Base-by-base conservation (phyloP, 2,329 filamentous ascomycete species). In the Alternaria novae-zelandiae region DNA sequence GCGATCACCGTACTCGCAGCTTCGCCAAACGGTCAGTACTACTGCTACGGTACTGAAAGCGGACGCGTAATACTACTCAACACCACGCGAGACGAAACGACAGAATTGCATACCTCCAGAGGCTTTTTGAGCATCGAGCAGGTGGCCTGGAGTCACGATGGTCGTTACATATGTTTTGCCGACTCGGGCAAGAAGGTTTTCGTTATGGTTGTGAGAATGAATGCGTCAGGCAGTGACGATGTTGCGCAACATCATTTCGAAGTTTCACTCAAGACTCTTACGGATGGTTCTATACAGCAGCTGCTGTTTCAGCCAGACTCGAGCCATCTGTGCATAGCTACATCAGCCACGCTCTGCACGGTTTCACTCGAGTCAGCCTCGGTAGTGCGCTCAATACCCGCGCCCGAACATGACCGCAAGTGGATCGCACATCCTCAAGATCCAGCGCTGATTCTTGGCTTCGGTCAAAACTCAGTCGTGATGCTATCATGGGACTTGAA, bases 21-120 rank as follows among this genome's bases (percentile, higher is more conserved):
- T 41, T 41, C 36, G 5, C 36, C 36, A 17, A 41, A 41, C n/a
- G 36, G 36, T 17, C 15, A 41, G 36, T 41, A 41, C 36, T 41
- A 41, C n/a, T 41, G 36, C 36, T 41, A 41, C n/a, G 36, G 36
- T 3, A 41, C 36, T 41, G 36, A 41, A 41, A 41, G n/a, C 9
- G 36, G 36, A 3, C 36, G 36, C 36, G 36, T 41, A 17, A 17
- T 17, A 1, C 36, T 41, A 17, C 2, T 0, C 36, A 41, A 11
- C 36, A 41, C 9, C 8, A 10, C 0, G 3, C 0, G 0, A 41
- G 32, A 1, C 32, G 15, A 41, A 0, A 0, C 8, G 32, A 41
- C 32, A 6, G 36, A 41, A 41, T 0, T 41, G 36, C 36, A 41
- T 41, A 41, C 15, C 36, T 41, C 36, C n/a, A 41, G 2, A 11